These are phyloP conservation scores for Posidonia australis DNA, from an alignment of 106 monocot species.

Conservation along the genomic window DNA sequence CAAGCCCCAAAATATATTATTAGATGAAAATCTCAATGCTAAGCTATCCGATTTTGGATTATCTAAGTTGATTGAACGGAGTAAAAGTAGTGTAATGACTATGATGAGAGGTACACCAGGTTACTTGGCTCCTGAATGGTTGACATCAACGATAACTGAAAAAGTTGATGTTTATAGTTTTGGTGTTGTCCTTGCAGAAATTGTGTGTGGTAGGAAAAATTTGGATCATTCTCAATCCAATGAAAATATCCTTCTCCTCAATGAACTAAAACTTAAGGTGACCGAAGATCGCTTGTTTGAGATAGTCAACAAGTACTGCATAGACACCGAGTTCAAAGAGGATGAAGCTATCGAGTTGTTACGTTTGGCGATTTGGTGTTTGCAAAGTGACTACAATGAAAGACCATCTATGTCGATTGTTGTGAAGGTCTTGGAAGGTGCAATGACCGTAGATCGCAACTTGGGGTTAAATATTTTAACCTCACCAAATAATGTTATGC, in stretches of 20 bases:
- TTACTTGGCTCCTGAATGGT: no score
- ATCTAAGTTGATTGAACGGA: no score
- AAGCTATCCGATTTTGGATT: slow-evolving; percentile 21
- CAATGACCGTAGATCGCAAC: background rate
- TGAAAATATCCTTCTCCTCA: background rate
- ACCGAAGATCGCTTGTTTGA: background rate
- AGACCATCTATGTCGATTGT: slow-evolving; percentile 17
- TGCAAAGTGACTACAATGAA: slow-evolving; percentile 5
- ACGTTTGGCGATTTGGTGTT: slow-evolving; percentile 23
- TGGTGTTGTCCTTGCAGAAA: no score
- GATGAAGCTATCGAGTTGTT: slow-evolving; percentile 19
- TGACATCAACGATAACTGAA: slow-evolving; percentile 16
- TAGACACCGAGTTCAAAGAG: background rate
- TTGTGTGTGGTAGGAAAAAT: no score
- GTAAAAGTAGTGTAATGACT: slow-evolving; percentile 5
- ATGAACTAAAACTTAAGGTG: slow-evolving; percentile 4
- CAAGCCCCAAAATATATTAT: no score
- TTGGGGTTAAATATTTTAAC: no score
- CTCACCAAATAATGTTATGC: no score
- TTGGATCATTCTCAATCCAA: no score
- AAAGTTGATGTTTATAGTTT: slow-evolving; percentile 14
- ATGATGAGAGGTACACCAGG: no score
- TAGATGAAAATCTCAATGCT: slow-evolving; percentile 6
- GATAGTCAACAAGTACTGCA: background rate
- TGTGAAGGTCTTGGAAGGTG: slow-evolving; percentile 26